These are phyloP conservation scores for Fusarium circinatum DNA, from an alignment of 2,329 filamentous ascomycete genomes.

Conservation along the genomic window DNA sequence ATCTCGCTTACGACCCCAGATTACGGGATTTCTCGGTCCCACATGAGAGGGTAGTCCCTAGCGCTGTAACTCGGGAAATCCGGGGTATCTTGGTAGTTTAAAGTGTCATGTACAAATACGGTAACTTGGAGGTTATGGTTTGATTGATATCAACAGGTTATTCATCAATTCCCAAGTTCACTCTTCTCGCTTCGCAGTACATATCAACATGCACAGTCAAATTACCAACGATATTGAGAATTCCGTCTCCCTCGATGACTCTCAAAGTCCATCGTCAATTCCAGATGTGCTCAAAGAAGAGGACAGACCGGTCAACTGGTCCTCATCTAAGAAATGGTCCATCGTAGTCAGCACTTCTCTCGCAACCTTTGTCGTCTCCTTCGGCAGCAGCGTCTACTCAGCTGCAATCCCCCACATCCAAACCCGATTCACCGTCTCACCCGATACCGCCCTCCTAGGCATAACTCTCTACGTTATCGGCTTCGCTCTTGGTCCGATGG, in stretches of 20 bases:
- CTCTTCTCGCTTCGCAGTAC: not conserved
- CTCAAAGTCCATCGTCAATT: not conserved
- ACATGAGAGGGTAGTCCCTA: not conserved
- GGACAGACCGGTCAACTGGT: not conserved
- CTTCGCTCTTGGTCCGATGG: conserved; percentile 73
- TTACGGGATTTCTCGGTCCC: not conserved
- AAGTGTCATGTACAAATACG: not conserved
- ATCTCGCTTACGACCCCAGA: not conserved
- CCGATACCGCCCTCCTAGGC: not conserved
- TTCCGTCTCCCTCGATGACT: not conserved
- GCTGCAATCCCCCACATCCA: conserved; percentile 4
- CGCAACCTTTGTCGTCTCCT: conserved; percentile 9
- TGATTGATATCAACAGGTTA: rapidly evolving
- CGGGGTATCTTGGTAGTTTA: not conserved
- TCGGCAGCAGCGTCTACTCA: conserved; percentile 9
- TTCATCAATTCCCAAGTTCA: too few relatives aligned
- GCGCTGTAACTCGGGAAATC: not conserved
- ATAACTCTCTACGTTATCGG: conserved; percentile 13
- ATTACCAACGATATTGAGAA: not conserved
- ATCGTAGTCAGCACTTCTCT: conserved; percentile 2
- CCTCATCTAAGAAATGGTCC: not conserved
- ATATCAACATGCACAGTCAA: not conserved
- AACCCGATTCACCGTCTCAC: not conserved
- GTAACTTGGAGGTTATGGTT: not conserved
- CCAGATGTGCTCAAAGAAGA: rapidly evolving